Percentiles rank a stretch among this genome's conserved stretches.
phyloP scores from a whole-genome alignment of 495 filamentous ascomycete genomes.

The Podospora fimiseda region DNA sequence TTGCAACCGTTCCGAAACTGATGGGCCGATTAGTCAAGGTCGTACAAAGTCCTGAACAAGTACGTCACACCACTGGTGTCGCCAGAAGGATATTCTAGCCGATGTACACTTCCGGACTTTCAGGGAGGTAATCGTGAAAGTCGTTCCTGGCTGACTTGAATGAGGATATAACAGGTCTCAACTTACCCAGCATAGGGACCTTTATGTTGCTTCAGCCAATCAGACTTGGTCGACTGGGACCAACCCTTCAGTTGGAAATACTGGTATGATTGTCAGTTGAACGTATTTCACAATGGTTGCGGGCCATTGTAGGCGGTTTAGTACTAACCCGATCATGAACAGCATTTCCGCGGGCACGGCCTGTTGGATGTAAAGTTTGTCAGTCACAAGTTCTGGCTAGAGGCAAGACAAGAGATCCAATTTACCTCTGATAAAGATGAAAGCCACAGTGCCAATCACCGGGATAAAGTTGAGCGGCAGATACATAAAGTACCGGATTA shows the following conservation, averaged over 20 bases:
- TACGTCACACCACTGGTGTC: slow-evolving; percentile 3
- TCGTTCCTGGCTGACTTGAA: too few species aligned
- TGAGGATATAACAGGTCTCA: background rate
- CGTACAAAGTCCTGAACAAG: background rate
- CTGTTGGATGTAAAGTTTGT: slow-evolving; percentile 21
- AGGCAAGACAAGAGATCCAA: background rate
- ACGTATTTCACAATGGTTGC: too few species aligned
- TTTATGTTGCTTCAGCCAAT: slow-evolving; percentile 57
- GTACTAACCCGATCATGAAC: slow-evolving; percentile 27
- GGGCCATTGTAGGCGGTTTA: too few species aligned
- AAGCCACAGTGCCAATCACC: slow-evolving; percentile 74
- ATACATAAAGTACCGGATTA: slow-evolving; percentile 69
- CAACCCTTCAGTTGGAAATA: slow-evolving; percentile 91
- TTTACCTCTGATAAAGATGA: slow-evolving; percentile 69
- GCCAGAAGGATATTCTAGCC: background rate
- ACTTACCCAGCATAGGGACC: slow-evolving; percentile 72
- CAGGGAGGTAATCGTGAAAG: too few species aligned
- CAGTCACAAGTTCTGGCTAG: background rate
- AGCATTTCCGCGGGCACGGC: slow-evolving; percentile 30
- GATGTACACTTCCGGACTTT: background rate
- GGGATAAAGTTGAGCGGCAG: slow-evolving; percentile 92
- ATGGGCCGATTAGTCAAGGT: slow-evolving; percentile 21
- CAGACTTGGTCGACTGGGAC: slow-evolving; percentile 51
- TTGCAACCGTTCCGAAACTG: slow-evolving; percentile 73
- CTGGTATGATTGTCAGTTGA: slow-evolving; percentile 14